Percentiles rank a stretch among this genome's conserved stretches.
Conservation (phyloP, 805 yeast species). For the Lipomyces starkeyi region DNA sequence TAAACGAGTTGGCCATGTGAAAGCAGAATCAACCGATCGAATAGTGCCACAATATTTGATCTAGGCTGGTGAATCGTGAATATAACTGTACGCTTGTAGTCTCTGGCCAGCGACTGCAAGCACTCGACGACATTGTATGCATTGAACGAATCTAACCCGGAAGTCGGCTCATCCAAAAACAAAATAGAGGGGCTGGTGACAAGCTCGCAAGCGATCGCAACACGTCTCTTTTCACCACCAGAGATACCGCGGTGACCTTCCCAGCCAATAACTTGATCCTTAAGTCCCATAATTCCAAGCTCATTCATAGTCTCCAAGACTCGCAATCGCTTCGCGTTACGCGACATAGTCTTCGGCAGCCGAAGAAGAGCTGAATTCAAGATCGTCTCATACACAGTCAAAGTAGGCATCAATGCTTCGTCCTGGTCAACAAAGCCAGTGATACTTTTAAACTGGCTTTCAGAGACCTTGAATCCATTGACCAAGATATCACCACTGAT, state of each 20-base stretch:
- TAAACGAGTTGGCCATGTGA: conserved; percentile 86
- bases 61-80: conserved; percentile 98
- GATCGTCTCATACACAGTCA: conserved; percentile 95
- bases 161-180: conserved; percentile 90
- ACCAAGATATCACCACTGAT: conserved; percentile 71
- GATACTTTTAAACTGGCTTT: conserved; percentile 62
- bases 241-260: conserved; percentile 90
- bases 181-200: conserved; percentile 86
- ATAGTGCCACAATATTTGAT: conserved; percentile 89
- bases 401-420: conserved; percentile 85
- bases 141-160: conserved; percentile 92
- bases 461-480: conserved; percentile 61
- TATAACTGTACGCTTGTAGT: conserved; percentile 83
- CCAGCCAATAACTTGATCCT: conserved; percentile 85
- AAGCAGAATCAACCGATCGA: conserved; percentile 79
- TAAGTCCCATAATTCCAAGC: conserved; percentile 79
- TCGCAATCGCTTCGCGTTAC: conserved; percentile 71
- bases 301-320: conserved; percentile 87
- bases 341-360: conserved; percentile 80
- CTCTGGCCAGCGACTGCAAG: conserved; percentile 76
- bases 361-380: conserved; percentile 88
- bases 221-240: conserved; percentile 91
- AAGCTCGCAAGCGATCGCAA: conserved; percentile 90
- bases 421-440: conserved; percentile 97
- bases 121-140: conserved; percentile 91